These are phyloP conservation scores for Neurospora sp. DNA, from an alignment of 2,329 filamentous ascomycete species.

Conservation along the genomic window DNA sequence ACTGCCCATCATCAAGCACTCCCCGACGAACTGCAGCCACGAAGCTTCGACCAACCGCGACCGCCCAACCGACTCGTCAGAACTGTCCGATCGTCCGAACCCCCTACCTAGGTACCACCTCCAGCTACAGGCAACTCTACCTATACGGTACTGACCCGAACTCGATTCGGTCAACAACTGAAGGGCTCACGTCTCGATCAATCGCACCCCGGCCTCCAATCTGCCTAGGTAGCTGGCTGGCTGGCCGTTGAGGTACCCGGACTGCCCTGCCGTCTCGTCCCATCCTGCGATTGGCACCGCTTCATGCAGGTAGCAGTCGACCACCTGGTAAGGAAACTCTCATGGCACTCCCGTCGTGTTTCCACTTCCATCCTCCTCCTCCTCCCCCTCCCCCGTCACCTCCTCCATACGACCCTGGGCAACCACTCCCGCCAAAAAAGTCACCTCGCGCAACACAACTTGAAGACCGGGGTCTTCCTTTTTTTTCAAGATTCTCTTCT, in stretches of 20 bases:
- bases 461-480: background rate
- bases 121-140: background rate
- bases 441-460: background rate
- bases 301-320: constrained; percentile 20
- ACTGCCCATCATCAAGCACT: background rate
- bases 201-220: background rate
- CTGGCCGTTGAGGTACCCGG: background rate
- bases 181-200: background rate
- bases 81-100: background rate
- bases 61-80: background rate
- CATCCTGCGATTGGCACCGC: constrained; percentile 1
- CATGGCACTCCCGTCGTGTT: background rate
- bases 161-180: background rate
- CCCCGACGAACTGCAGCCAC: background rate
- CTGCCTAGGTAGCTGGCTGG: background rate
- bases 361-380: background rate
- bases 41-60: background rate
- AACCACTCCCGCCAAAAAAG: background rate
- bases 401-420: background rate
- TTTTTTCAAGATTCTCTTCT: background rate
- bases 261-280: background rate
- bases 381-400: background rate
- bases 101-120: background rate
- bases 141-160: background rate
- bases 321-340: constrained; percentile 6